phyloP scores from a whole-genome alignment of 805 yeast genomes.

The Cyberlindnera xylosilytica region DNA sequence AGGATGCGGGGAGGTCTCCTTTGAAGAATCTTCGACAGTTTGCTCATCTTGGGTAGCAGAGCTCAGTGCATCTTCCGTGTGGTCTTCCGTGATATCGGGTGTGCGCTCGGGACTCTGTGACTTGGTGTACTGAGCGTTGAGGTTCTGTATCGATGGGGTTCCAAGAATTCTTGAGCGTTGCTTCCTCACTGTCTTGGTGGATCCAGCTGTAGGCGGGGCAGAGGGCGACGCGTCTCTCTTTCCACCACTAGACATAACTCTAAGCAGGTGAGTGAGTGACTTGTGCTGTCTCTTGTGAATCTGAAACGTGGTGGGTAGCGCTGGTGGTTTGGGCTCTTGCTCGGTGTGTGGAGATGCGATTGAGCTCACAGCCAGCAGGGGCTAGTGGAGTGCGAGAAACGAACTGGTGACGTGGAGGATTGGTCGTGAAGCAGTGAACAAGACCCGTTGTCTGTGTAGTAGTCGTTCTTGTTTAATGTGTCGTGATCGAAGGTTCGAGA shows the following conservation, averaged over 20 bases:
- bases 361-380: no score
- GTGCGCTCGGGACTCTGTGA: not conserved
- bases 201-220: not conserved
- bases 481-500: no score
- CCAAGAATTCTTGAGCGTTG: constrained; percentile 14
- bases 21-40: not conserved
- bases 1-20: constrained; percentile 1
- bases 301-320: not conserved
- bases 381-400: no score
- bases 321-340: no score
- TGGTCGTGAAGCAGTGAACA: no score
- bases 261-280: not conserved
- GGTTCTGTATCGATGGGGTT: constrained; percentile 9
- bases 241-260: not conserved
- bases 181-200: constrained; percentile 4
- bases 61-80: not conserved
- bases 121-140: constrained; percentile 1
- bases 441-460: no score
- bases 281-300: not conserved
- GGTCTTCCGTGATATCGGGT: not conserved
- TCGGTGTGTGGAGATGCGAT: no score
- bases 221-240: not conserved
- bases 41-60: not conserved
- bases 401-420: no score
- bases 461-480: no score